Evolutionary conservation across 2,329 filamentous ascomycete species (phyloP).

Genomic region (Fusarium sulawesiense): DNA sequence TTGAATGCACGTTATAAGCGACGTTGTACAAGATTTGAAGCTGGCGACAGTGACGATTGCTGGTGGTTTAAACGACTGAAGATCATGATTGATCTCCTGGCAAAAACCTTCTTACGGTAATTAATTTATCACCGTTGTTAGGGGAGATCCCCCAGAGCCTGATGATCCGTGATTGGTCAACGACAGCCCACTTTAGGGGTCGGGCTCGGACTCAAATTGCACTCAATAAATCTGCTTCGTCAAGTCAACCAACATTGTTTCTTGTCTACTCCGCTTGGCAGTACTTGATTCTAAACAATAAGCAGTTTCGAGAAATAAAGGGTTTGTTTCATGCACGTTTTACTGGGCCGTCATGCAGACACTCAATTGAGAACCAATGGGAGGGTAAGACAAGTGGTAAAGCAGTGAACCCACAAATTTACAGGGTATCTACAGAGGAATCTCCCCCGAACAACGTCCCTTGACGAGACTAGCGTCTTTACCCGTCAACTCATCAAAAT

Average conservation of each 20-base stretch:
- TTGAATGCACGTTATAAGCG: background rate
- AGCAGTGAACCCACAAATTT: background rate
- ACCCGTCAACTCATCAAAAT: slow-evolving; percentile 79
- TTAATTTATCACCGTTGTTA: slow-evolving; percentile 10
- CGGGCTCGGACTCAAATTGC: background rate
- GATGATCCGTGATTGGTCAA: background rate
- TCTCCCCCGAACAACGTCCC: slow-evolving; percentile 44
- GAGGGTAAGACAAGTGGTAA: background rate
- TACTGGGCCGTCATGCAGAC: background rate
- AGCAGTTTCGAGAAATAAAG: background rate
- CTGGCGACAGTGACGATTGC: background rate
- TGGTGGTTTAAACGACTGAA: background rate
- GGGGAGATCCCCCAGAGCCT: background rate
- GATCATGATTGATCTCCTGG: background rate
- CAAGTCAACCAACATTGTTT: background rate
- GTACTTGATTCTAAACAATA: background rate
- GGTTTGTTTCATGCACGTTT: background rate
- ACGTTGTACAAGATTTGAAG: background rate
- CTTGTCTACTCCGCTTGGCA: background rate
- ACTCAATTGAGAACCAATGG: background rate
- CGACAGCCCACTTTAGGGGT: slow-evolving; percentile 4
- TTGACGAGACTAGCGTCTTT: slow-evolving; percentile 57
- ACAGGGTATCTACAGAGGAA: slow-evolving; percentile 4
- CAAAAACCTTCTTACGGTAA: background rate
- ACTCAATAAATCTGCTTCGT: background rate